Conservation (phyloP, 1,284 basidiomycete species). For the Apiotrichum montevideense region DNA sequence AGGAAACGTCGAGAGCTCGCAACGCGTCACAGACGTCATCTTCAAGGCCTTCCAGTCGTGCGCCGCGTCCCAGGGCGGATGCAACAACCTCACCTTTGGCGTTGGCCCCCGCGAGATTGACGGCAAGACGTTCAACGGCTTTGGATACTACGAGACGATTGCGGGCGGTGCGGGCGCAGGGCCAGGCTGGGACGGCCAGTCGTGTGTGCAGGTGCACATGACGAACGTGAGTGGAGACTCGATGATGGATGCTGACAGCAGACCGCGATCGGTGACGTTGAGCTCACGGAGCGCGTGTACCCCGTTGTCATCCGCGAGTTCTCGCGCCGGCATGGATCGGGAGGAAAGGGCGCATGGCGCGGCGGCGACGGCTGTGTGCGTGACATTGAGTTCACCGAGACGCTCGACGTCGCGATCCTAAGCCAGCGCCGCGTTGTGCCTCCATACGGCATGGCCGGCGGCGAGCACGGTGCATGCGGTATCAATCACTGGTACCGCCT, state of each 20-base stretch:
- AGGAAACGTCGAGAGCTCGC: slow-evolving; percentile 86
- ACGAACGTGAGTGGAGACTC: slow-evolving; percentile 22
- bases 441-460: slow-evolving; percentile 87
- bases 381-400: slow-evolving; percentile 77
- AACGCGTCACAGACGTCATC: slow-evolving; percentile 91
- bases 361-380: slow-evolving; percentile 86
- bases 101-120: slow-evolving; percentile 63
- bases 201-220: slow-evolving; percentile 37
- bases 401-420: slow-evolving; percentile 77
- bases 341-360: slow-evolving; percentile 67
- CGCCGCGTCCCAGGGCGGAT: slow-evolving; percentile 86
- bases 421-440: slow-evolving; percentile 71
- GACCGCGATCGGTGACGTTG: slow-evolving; percentile 38
- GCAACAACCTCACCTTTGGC: slow-evolving; percentile 66
- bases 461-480: slow-evolving; percentile 66
- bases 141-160: slow-evolving; percentile 95
- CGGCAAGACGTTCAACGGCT: slow-evolving; percentile 59
- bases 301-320: slow-evolving; percentile 81
- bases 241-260: not conserved
- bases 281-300: slow-evolving; percentile 51
- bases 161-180: slow-evolving; percentile 94
- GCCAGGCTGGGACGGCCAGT: slow-evolving; percentile 72
- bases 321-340: slow-evolving; percentile 65
- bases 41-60: slow-evolving; percentile 87
- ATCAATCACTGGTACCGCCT: slow-evolving; percentile 68